Evolutionary conservation across 805 yeast species (phyloP).

Genomic region (Priceomyces melissophilus): DNA sequence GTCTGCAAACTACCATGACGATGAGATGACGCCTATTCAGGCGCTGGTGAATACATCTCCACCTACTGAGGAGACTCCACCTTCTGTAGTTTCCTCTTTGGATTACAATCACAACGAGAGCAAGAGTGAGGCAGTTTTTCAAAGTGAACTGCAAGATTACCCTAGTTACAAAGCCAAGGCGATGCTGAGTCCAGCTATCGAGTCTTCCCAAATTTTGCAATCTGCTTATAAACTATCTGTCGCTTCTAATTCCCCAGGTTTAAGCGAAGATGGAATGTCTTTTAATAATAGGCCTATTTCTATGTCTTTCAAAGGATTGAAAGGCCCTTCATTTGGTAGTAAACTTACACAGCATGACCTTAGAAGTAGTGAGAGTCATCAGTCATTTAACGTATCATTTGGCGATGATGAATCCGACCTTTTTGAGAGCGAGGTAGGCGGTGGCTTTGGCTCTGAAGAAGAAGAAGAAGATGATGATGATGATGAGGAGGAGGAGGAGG

Average conservation of each 20-base stretch:
- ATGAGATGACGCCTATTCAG: slow-evolving; percentile 2
- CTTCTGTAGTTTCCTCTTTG: slow-evolving; percentile 1
- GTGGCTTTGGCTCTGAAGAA: slow-evolving; percentile 33
- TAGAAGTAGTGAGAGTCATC: slow-evolving; percentile 38
- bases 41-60: slow-evolving; percentile 5
- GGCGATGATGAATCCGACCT: slow-evolving; percentile 26
- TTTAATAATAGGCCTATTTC: slow-evolving; percentile 37
- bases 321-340: slow-evolving; percentile 54
- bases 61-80: slow-evolving; percentile 3
- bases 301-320: slow-evolving; percentile 60
- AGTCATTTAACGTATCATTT: slow-evolving; percentile 37
- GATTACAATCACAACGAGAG: too few species aligned
- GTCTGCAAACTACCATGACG: slow-evolving; percentile 2
- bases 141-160: background rate
- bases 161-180: background rate
- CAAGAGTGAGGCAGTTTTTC: background rate
- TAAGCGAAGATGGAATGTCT: slow-evolving; percentile 8
- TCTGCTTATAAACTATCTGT: slow-evolving; percentile 11
- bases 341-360: slow-evolving; percentile 23
- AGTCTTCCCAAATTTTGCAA: slow-evolving; percentile 20
- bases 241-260: slow-evolving; percentile 5
- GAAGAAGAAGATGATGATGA: slow-evolving; percentile 22
- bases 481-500: slow-evolving; percentile 23
- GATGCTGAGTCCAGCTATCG: slow-evolving; percentile 5
- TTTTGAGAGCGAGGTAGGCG: slow-evolving; percentile 32